Evolutionary conservation across 2,329 filamentous ascomycete genomes (phyloP), one percentile per base, ranked within the genome.

Genomic region (Alternaria sp.): DNA sequence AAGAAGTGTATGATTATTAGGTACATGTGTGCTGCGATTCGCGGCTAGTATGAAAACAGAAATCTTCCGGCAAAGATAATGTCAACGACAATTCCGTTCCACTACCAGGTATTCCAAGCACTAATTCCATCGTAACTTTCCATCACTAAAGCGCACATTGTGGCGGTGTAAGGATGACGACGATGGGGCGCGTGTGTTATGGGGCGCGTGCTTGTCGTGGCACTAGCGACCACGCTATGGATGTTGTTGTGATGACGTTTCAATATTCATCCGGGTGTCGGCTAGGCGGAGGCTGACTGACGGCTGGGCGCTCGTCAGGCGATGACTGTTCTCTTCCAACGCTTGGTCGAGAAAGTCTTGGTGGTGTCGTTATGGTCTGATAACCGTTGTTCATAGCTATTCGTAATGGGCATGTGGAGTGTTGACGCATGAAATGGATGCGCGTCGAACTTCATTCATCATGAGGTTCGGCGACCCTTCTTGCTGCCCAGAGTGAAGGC

Each of bases 401-500:
- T 52, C 17, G 23, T 63, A 23, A 46, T 55, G 25, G 61, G 25
- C 36, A 40, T 36, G 44, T 51, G 46, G 26, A 40, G 11, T 13
- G 13, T n/a, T 46, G 46, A 45, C 50, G 25, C 15, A 25, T 15
- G 46, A 40, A 12, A 44, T 26, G 21, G 21, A 60, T 26, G 28
- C 45, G n/a, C 45, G n/a, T 46, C 46, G 17, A 7, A 36, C 36
- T 15, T 28, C 23, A 28, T 26, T 30, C 45, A 47, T 55, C 45
- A 62, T n/a, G 62, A 53, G 13, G 61, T 61, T 12, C 72, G 70
- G 47, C 75, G 69, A 28, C 71, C 70, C 57, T 78, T 79, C 62
- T 76, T 79, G 70, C 71, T 75, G 21, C 75, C 77, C 15, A 78
- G 72, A 10, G 72, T 74, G 52, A 79, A 74, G 2, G 72, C 73